Evolutionary conservation across 257 asterid species (phyloP).

Genomic region (Petrea volubilis): DNA sequence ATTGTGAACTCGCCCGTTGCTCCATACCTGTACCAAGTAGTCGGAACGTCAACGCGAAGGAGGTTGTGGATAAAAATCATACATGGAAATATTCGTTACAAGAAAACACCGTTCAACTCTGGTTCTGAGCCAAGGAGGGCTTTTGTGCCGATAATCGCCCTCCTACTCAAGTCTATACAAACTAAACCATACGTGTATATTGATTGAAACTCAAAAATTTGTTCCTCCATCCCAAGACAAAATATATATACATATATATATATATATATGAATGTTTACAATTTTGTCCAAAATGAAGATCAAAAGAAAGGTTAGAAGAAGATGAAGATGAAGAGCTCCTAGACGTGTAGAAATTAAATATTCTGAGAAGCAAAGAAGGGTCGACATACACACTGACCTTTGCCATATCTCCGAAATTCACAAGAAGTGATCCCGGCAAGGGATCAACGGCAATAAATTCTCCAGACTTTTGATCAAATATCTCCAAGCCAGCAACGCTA

Average conservation of each 20-base stretch:
- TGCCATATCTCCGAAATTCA: conserved; percentile 51
- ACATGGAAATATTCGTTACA: neutral
- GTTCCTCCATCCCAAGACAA: no score
- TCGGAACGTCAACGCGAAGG: neutral
- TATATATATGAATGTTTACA: no score
- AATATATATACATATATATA: no score
- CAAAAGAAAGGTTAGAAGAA: no score
- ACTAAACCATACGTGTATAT: no score
- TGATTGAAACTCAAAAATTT: no score
- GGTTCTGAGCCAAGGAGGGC: no score
- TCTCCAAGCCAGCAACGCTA: conserved; percentile 44
- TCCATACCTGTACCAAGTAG: conserved; percentile 5
- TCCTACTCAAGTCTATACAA: no score
- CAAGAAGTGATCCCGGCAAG: conserved; percentile 44
- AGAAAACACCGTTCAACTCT: no score
- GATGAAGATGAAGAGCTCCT: no score
- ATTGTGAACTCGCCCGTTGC: conserved; percentile 22
- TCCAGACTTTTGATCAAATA: conserved; percentile 44
- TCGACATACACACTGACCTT: conserved; percentile 25
- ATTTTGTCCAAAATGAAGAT: no score
- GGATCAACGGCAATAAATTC: conserved; percentile 46
- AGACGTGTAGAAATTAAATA: neutral
- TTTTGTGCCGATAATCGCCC: no score
- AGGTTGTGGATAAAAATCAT: neutral
- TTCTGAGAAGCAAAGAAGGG: neutral